Evolutionary conservation across 1,139 yeast species (phyloP), one percentile per base, ranked within the genome.

Genomic region (Pichia sp.): DNA sequence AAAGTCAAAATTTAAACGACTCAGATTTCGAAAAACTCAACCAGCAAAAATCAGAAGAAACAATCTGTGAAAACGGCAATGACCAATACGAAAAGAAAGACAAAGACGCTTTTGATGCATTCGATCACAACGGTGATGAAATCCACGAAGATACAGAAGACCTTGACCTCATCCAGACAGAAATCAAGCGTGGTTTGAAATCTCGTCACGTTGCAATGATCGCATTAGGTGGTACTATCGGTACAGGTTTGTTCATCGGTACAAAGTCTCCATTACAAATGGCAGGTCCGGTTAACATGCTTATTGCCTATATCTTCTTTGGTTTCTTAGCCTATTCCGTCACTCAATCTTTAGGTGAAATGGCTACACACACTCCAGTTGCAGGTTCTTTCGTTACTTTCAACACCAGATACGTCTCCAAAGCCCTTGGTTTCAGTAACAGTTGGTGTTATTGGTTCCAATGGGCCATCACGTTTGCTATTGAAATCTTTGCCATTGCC

Each of bases 391-490:
- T 85, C 65, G 72, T 77, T 28, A 76, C 70, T 17, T 76, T 75
- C 58, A 67, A 75, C 11, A 72, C 84, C 45, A 69, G 90, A 60
- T 86, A 86, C 72, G 65, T 78, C 47, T 79, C 85, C 11, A 84
- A 83, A 27, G 79, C 90, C 10, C 69, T 85, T 48, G 94, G 95
- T 53, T 88, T 86, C 48, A 82, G 94, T 40, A 81, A 83, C 58
- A 94, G 93, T 47, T 87, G 88, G 79, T 75, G 81, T 68, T 89
- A 88, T 65, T 86, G 93, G 91, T 86, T 85, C 66, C 79, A 86
- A 19, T 87, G 94, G 93, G 88, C 89, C 46, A 82, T 85, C 55
- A 85, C 96, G 2, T 85, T 79, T 67, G 88, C 95, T 7, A 79
- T 87, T 51, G 96, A 88, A 67, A 71, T 88, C 48, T 83, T 91